Evolutionary conservation across 75 land plant species (phyloP).

Genomic region (Cunninghamia lanceolata): DNA sequence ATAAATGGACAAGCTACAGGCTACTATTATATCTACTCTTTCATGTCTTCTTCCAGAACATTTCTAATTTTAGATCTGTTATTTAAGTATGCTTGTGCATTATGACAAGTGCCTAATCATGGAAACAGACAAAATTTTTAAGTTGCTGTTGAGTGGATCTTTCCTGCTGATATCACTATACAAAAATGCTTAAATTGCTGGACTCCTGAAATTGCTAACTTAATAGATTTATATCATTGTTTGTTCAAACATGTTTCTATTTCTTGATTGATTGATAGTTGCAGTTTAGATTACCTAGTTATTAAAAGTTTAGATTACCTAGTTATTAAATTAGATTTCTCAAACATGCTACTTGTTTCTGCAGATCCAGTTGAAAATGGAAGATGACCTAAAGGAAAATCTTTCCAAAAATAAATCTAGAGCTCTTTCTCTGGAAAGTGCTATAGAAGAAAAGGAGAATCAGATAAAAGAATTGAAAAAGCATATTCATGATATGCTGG

Average conservation of each 20-base stretch:
- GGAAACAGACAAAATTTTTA: not conserved
- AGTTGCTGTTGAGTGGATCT: not conserved
- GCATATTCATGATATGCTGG: constrained; percentile 9
- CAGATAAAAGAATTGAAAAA: constrained; percentile 13
- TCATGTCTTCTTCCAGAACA: not conserved
- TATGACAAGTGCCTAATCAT: not conserved
- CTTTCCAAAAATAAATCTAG: constrained; percentile 7
- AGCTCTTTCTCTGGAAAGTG: constrained; percentile 7
- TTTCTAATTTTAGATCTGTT: not conserved
- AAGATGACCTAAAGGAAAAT: not conserved
- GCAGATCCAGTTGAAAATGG: constrained; percentile 6
- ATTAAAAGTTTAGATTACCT: not conserved
- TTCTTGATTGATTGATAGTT: not conserved
- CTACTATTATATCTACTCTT: not conserved
- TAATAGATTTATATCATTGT: not conserved
- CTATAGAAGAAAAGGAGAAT: constrained; percentile 11
- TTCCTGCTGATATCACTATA: not conserved
- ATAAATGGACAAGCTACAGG: not conserved
- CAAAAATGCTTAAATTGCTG: not conserved
- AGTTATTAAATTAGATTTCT: constrained; percentile 2
- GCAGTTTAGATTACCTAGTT: not conserved
- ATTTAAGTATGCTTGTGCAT: not conserved
- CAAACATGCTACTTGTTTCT: not conserved
- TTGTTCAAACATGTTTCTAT: not conserved
- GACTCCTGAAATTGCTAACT: not conserved